phyloP scores from a whole-genome alignment of 2,329 filamentous ascomycete species.

The Paecilomyces dactylethromorphus region DNA sequence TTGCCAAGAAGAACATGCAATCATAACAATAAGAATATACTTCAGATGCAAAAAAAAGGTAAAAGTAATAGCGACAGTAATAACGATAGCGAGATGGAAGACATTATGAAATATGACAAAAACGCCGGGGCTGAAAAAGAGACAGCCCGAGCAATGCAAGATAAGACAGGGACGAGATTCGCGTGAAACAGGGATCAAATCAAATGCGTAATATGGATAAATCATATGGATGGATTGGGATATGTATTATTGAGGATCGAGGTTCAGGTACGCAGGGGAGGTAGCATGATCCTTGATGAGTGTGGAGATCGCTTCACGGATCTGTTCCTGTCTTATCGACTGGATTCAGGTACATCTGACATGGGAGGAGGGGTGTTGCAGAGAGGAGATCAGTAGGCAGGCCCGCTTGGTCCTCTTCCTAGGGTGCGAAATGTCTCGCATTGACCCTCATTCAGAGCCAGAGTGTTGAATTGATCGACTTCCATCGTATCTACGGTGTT shows the following conservation, averaged over 20 bases:
- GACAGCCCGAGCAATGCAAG: background rate
- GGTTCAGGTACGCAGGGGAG: too few relatives aligned
- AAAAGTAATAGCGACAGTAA: too few relatives aligned
- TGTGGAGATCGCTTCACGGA: too few relatives aligned
- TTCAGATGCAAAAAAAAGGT: background rate
- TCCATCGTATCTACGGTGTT: constrained; percentile 47
- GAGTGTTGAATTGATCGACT: constrained; percentile 41
- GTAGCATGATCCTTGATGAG: too few relatives aligned
- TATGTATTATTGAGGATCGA: background rate
- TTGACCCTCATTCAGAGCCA: constrained; percentile 30
- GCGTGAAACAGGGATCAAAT: background rate
- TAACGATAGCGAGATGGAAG: background rate
- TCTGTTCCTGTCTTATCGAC: too few relatives aligned
- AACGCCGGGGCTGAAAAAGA: background rate
- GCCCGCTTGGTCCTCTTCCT: constrained; percentile 17
- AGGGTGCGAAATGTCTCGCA: constrained; percentile 37
- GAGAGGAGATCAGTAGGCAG: background rate
- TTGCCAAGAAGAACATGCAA: background rate
- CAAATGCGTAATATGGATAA: background rate
- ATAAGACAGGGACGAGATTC: background rate
- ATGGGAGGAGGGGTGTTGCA: background rate
- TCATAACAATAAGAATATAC: background rate
- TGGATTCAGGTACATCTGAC: background rate
- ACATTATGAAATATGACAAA: background rate
- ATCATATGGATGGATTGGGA: background rate